Evolutionary conservation across 345 rosid genomes (phyloP).

Genomic region (Mangifera indica): DNA sequence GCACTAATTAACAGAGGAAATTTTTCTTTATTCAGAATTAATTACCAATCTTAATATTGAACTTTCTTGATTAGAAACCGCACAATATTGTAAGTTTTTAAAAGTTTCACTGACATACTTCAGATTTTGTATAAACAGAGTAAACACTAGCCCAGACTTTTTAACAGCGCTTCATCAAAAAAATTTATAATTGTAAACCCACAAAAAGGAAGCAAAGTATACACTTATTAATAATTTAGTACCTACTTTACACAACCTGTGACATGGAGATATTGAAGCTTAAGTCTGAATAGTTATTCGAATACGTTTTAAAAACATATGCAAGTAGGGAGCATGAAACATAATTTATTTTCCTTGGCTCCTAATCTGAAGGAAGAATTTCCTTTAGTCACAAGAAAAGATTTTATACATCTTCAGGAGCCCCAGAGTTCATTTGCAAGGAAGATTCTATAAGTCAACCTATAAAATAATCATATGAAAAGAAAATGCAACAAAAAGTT

Average conservation of each 20-base stretch:
- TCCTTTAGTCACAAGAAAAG: not conserved
- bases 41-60: too few species aligned
- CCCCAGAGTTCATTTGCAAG: not conserved
- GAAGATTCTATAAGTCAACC: not conserved
- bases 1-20: not conserved
- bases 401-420: slow-evolving; percentile 2
- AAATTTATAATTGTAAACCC: not conserved
- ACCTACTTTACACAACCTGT: not conserved
- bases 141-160: not conserved
- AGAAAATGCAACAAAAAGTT: not conserved
- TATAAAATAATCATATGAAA: not conserved
- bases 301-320: too few species aligned
- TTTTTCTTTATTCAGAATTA: not conserved
- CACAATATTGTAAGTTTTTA: not conserved
- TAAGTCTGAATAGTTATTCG: not conserved
- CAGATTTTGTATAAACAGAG: not conserved
- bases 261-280: not conserved
- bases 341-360: too few species aligned
- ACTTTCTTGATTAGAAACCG: not conserved
- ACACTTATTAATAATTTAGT: not conserved
- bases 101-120: not conserved
- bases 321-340: too few species aligned
- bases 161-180: not conserved
- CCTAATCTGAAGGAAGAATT: not conserved
- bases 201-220: not conserved